Conservation (phyloP, 2,329 filamentous ascomycete species). For the Hypoxylon sp. region DNA sequence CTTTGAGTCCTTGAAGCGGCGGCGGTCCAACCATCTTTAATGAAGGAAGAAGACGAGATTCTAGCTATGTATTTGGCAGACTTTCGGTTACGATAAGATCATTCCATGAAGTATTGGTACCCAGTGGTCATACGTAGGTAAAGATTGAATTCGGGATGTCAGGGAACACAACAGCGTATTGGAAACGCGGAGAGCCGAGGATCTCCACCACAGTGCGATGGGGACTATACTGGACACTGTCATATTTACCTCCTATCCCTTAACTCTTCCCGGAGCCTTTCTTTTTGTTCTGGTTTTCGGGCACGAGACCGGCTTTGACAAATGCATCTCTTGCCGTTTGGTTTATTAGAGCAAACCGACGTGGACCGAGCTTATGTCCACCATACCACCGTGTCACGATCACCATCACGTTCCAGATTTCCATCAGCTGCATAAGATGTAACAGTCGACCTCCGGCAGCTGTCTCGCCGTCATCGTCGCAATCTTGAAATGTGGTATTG, state of each 20-base stretch:
- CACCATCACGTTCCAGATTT: slow-evolving; percentile 90
- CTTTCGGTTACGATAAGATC: too few relatives aligned
- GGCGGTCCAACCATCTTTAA: slow-evolving; percentile 50
- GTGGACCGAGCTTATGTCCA: slow-evolving; percentile 85
- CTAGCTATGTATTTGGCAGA: too few relatives aligned
- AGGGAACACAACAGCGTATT: not conserved
- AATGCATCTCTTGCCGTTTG: slow-evolving; percentile 84
- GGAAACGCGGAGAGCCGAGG: slow-evolving; percentile 38
- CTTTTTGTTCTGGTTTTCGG: slow-evolving; percentile 59
- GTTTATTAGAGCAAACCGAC: slow-evolving; percentile 91
- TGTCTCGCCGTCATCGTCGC: slow-evolving; percentile 94
- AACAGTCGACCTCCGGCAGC: slow-evolving; percentile 87
- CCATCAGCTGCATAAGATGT: slow-evolving; percentile 94
- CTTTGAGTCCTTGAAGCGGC: slow-evolving; percentile 61
- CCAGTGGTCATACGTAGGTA: slow-evolving; percentile 1
- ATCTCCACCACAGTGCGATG: slow-evolving; percentile 22
- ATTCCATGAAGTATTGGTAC: too few relatives aligned
- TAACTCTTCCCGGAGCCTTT: slow-evolving; percentile 48
- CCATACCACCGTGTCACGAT: slow-evolving; percentile 97
- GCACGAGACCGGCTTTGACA: slow-evolving; percentile 76
- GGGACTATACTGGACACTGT: slow-evolving; percentile 18
- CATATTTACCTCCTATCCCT: slow-evolving; percentile 4
- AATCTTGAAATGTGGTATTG: slow-evolving; percentile 79
- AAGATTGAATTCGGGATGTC: too few relatives aligned
- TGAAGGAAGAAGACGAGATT: too few relatives aligned